Base-by-base conservation (phyloP, 257 asterid species). In the Nicotiana obtusifolia region DNA sequence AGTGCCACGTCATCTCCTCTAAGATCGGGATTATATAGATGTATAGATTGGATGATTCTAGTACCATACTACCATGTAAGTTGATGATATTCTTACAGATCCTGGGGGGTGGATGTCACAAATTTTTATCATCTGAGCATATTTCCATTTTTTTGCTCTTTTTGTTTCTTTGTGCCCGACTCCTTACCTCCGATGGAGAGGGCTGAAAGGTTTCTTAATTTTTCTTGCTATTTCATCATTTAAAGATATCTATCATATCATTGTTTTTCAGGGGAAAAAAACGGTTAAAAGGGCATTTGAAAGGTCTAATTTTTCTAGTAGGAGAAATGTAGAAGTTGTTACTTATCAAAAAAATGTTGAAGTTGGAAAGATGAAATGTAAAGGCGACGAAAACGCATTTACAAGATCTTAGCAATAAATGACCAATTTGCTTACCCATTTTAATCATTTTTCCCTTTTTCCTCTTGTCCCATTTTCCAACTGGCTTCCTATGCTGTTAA, bases 401-500 rank as follows among this genome's bases (percentile, higher is more conserved):
- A 44, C 61, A 22, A 73, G 41, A 44, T 15, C 78, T 22, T 47
- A 15, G 79, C 61, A 47, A 47, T 47, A 73, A 31, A 66, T 28
- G 61, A 73, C 15, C 79, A 22, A 73, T 47, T 47, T 56, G 10
- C 7, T 73, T 35, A 24, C 79, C 22, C 11, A 66, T 30, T 28
- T 56, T 30, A 49, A 30, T 57, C 69, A 20, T 41, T 61, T 20
- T 64, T 68, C 80, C 81, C 37, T 66, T 59, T 77, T 62, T 83
- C 76, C 33, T 56, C 84, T 53, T 56, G 69, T 49, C 52, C 31
- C 41, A 22, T 68, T 41, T 68, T 57, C 41, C 62, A 81, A 73
- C 61, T 73, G 60, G 78, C 78, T 26, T 73, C 60, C 61, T 47
- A 28, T 75, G 64, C 64, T 82, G 81, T 57, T 80, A 78, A 80